Base-by-base conservation (phyloP, 805 yeast species). In the Pichia eremophila region DNA sequence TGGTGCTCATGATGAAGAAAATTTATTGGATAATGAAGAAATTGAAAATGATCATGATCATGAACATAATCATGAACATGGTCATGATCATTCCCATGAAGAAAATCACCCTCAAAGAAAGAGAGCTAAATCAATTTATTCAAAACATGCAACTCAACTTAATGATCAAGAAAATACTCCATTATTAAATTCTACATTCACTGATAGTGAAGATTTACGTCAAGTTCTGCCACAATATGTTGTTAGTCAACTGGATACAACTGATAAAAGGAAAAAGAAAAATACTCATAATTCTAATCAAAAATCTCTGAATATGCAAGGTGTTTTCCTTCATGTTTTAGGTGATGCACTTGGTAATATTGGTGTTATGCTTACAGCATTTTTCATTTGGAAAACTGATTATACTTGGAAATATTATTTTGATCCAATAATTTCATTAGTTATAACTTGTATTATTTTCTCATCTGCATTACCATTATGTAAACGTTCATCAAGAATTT, bases 311-410 rank as follows among this genome's bases (percentile, higher is more conserved):
- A 91, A 93, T 66, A 91, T 91, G 97, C 90, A 87, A 58, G 99
- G 99, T 53, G 97, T 91, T 4, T 93, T 87, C 61, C 72, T 91
- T 60, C 99, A 91, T 61, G 99, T 93, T 12, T 53, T 93, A 56
- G 98, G 98, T 41, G 99, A 91, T 66, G 98, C 98, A 1, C 71
- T 91, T 48, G 98, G 99, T 53, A 91, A 91, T 62, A 69, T 91
- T 46, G 98, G 98, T 54, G 99, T 91, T 45, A 93, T 91, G 48
- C 64, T 75, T 5, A 82, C 96, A 2, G 99, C 98, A 3, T 53
- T 91, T 35, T 83, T 91, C 58, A 91, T 91, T 58, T 90, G 97
- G 98, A 82, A 85, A 63, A 88, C 98, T 0, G 83, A 88, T 56
- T 91, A 76, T 63, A 71, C 85, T 1, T 91, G 98, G 96, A 81